Evolutionary conservation across 1,284 basidiomycete genomes (phyloP), one percentile per base, ranked within the genome.

Genomic region (Macrocystidia cucumis): DNA sequence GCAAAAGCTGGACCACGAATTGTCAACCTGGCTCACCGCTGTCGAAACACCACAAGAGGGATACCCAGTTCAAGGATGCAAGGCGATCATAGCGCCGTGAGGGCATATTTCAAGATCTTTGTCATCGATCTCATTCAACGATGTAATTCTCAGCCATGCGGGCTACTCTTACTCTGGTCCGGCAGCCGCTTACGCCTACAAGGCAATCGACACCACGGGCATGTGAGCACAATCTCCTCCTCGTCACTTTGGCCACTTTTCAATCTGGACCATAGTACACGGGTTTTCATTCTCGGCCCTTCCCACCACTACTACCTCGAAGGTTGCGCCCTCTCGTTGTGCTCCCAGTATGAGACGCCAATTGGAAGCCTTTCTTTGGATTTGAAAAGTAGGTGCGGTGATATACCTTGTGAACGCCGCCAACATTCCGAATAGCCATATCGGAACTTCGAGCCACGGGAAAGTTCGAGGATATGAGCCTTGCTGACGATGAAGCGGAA

Each of bases 51-150:
- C 63, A 20, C 63, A 54, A 37, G 71, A 60, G 41, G 64, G 56
- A 3, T 82, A 73, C 19, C 92, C 93, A 1, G 67, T 95, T 38
- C 50, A 62, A 24, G 74, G 78, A 9, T 89, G 83, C 52, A 95
- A 90, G 59, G 95, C 92, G 6, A 74, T 98, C 53, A 96, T 99
- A 39, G 93, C 85, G n/a, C 96, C 96, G 91, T 95, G 49, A 46
- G 83, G 63, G 17, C 39, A 25, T 38, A 3, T 14, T n/a, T 22
- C 24, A 25, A 5, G 42, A 20, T 45, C 32, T 19, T 33, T 18
- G 18, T 9, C n/a, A 9, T 13, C 20, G 20, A 2, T n/a, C n/a
- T n/a, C 18, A 2, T 22, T 37, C 31, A 21, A 41, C 21, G 19
- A 30, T 12, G 31, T 17, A 13, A n/a, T 31, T 27, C 25, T 2